Base-by-base conservation (phyloP, 1,284 basidiomycete species). In the Coriolopsis trogii region DNA sequence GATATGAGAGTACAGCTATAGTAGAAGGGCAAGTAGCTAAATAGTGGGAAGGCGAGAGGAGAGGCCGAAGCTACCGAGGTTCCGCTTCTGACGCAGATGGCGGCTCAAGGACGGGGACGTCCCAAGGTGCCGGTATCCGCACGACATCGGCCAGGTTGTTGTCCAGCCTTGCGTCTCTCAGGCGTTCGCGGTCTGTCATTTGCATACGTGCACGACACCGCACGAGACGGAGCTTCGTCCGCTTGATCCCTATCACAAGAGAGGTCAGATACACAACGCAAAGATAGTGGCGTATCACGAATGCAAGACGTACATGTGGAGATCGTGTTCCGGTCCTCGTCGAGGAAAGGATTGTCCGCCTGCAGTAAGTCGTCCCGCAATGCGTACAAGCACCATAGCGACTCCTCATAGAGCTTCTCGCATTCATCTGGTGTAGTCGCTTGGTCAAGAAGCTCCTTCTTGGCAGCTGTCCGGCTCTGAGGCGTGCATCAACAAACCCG, bases 321-420 rank as follows among this genome's bases (percentile, higher is more conserved):
- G 49, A 95, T 91, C 3, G 88, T 91, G 23, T 78, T 77, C 29
- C 85, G 79, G 67, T 96, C 94, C 61, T 94, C 91, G 39, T 93
- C 91, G 75, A 86, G 80, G 67, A 91, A 91, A 1, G 87, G 85
- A 58, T 90, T 92, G 12, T 85, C 89, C 4, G 83, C 85, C 64
- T 95, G 90, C 61, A 98, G 77, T 3, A 91, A 79, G 55, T 95
- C 91, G 67, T 99, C 96, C 63, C 96, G 86, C 5, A 98, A 77
- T 0, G 93, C 90, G 59, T 92, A 91, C 23, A 99, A 75, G 67
- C 95, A 90, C 89, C 93, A 96, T 16, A 97, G 71, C 0, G 94
- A 93, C 56, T 93, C 93, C 67, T 98, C 95, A 72, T 99, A 99
- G 30, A 95, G 79, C 64, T 90, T 88, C 72, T 97, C 90, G 66